A percentile compares a stretch with the other conserved stretches of the same genome.
These are phyloP conservation scores for Backusella parvicylindrica DNA, from an alignment of 192 early-diverging fungal species.

Conservation along the genomic window DNA sequence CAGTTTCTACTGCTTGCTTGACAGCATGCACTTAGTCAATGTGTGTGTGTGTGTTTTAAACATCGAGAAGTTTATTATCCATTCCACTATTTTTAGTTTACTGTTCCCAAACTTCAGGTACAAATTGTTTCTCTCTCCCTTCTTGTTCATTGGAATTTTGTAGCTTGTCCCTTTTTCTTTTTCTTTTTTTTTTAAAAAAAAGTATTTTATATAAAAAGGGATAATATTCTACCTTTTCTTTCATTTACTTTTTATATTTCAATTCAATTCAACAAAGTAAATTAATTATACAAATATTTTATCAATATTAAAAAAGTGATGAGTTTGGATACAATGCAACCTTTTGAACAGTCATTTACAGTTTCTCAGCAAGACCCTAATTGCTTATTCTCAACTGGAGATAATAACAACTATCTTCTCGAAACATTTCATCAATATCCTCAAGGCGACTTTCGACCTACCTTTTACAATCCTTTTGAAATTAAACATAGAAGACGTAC, in stretches of 20 bases:
- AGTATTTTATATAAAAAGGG: not conserved
- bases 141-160: not conserved
- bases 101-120: not conserved
- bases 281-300: not conserved
- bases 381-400: not conserved
- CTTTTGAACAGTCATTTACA: constrained; percentile 18
- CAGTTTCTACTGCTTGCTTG: not conserved
- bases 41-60: not conserved
- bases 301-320: not conserved
- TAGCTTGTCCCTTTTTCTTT: not conserved
- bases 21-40: not conserved
- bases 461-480: constrained; percentile 77
- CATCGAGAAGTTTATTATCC: not conserved
- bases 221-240: not conserved
- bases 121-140: not conserved
- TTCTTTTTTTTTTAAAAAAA: not conserved
- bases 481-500: constrained; percentile 75
- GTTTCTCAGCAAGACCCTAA: not conserved
- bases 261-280: not conserved
- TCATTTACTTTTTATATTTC: not conserved
- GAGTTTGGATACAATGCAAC: constrained; percentile 8
- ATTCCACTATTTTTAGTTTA: constrained; percentile 2
- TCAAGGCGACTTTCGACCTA: constrained; percentile 59
- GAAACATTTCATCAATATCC: constrained; percentile 19
- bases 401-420: constrained; percentile 5